phyloP scores from a whole-genome alignment of 1,139 yeast genomes.

The Kodamaea plutei region DNA sequence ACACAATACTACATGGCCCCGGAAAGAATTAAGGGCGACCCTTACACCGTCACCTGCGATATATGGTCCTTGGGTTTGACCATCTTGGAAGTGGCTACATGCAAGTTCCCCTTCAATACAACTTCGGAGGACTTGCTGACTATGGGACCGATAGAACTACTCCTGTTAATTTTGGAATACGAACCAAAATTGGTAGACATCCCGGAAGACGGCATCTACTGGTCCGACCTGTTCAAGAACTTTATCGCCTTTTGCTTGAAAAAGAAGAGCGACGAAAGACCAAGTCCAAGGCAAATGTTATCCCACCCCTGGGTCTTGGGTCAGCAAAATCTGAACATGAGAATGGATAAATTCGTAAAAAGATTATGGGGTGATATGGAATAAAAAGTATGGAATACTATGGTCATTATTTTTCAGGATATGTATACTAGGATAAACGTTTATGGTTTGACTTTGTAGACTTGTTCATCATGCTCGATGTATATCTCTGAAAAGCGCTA shows the following conservation, averaged over 20 bases:
- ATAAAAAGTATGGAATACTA: background rate
- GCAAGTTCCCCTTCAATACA: conserved; percentile 64
- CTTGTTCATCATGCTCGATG: no score
- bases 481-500: no score
- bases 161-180: conserved; percentile 75
- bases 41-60: conserved; percentile 90
- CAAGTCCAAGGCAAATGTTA: conserved; percentile 90
- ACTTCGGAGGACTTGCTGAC: conserved; percentile 33
- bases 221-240: conserved; percentile 82
- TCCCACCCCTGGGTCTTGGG: conserved; percentile 88
- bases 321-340: conserved; percentile 64
- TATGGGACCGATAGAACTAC: conserved; percentile 76
- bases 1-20: conserved; percentile 99
- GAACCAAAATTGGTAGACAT: conserved; percentile 78
- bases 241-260: conserved; percentile 78
- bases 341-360: conserved; percentile 81
- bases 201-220: conserved; percentile 66
- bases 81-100: conserved; percentile 85
- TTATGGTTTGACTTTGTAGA: no score
- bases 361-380: conserved; percentile 64
- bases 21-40: conserved; percentile 91
- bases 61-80: conserved; percentile 96
- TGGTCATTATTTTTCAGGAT: conserved; percentile 1
- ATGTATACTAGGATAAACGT: no score
- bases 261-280: conserved; percentile 75